phyloP scores from a whole-genome alignment of 2,329 filamentous ascomycete species.

The Stemphylium lycopersici region DNA sequence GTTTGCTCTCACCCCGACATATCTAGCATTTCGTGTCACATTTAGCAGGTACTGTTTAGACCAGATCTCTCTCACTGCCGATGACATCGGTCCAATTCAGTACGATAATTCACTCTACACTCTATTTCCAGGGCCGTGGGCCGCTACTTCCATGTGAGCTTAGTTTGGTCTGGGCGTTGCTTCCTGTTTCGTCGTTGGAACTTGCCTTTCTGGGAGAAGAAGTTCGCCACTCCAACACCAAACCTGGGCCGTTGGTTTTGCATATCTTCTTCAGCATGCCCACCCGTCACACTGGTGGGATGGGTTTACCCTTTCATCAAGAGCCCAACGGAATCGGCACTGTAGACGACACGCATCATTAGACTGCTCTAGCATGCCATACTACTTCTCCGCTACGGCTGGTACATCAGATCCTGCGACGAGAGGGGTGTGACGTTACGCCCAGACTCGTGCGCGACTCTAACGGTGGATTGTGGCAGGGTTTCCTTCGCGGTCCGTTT shows the following conservation, averaged over 20 bases:
- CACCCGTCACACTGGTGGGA: neutral
- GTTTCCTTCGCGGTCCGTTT: neutral
- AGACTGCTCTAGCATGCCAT: neutral
- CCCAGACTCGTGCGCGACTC: conserved; percentile 5
- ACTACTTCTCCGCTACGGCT: neutral
- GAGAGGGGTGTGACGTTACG: conserved; percentile 9
- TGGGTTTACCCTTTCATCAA: neutral
- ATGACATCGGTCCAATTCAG: conserved; percentile 34
- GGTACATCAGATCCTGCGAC: neutral
- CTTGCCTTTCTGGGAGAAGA: conserved; percentile 25
- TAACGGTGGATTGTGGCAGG: neutral
- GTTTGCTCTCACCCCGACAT: conserved; percentile 33
- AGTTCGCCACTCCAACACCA: conserved; percentile 17
- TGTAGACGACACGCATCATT: neutral
- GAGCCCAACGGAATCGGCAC: neutral
- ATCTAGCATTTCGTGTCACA: conserved; percentile 38
- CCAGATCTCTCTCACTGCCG: conserved; percentile 32
- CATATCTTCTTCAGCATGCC: neutral
- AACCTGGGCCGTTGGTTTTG: neutral
- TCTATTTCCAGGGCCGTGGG: conserved; percentile 4
- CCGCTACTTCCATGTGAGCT: conserved; percentile 24
- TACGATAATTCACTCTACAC: conserved; percentile 25
- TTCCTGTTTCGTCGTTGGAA: conserved; percentile 20
- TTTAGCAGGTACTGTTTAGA: conserved; percentile 43
- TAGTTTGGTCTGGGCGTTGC: conserved; percentile 27